Percentiles rank a stretch among this genome's conserved stretches.
phyloP scores from a whole-genome alignment of 2,329 filamentous ascomycete genomes.

The Scedosporium boydii region DNA sequence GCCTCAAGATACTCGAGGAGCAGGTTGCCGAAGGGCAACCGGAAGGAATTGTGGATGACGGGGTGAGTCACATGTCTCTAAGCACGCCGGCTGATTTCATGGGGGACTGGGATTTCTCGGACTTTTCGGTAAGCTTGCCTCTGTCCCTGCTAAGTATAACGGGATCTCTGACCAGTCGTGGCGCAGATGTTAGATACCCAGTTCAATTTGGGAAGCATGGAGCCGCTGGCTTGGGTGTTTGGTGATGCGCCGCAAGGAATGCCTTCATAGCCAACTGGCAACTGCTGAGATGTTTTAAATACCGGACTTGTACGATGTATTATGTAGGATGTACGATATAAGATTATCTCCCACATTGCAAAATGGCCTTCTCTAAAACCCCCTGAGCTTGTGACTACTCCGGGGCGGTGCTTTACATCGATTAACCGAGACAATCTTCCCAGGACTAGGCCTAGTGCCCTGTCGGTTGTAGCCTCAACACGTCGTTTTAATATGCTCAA shows the following conservation, averaged over 20 bases:
- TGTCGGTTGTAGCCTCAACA: no score
- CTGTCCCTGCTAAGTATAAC: not conserved
- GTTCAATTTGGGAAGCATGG: not conserved
- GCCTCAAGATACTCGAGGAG: conserved; percentile 24
- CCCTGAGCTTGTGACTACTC: no score
- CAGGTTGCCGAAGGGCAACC: conserved; percentile 10
- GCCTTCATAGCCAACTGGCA: no score
- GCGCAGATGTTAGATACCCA: not conserved
- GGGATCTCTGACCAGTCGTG: not conserved
- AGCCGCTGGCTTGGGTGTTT: not conserved
- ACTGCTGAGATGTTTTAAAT: no score
- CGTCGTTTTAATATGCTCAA: no score
- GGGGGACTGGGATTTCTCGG: conserved; percentile 13
- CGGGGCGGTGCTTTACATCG: no score
- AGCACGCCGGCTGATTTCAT: conserved; percentile 7
- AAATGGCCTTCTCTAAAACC: no score
- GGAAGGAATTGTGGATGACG: conserved; percentile 1
- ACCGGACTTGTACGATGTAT: no score
- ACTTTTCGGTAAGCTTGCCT: conserved; percentile 14
- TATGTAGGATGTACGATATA: no score
- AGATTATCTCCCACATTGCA: no score
- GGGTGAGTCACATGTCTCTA: not conserved
- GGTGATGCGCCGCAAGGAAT: not conserved
- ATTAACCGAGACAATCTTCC: no score
- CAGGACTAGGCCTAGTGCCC: no score